Base-by-base conservation (phyloP, 495 filamentous ascomycete species). In the Geopyxis carbonaria region DNA sequence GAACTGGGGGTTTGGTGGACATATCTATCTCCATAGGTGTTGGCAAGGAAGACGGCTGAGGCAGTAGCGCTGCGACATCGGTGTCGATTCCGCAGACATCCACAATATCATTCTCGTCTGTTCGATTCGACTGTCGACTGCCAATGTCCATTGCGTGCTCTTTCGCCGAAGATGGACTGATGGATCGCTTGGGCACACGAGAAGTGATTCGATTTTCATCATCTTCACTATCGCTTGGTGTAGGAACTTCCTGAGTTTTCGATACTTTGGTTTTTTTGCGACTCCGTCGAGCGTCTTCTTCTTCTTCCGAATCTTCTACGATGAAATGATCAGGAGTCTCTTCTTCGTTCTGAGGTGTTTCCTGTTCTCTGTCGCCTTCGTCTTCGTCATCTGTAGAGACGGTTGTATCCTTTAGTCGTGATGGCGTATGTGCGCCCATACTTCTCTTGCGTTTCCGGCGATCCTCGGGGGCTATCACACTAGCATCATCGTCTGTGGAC, bases 321-420 rank as follows among this genome's bases (percentile, higher is more conserved):
- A 21, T 18, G 32, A 4, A 7, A 11, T 43, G 2, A 45, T 47
- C n/a, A 21, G 37, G n/a, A 35, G 38, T 21, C 37, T 44, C 20
- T 36, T 33, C 31, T 6, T 8, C 4, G 10, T 13, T 39, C 13
- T 15, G n/a, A n/a, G n/a, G n/a, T n/a, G n/a, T n/a, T 28, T 28
- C 7, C 13, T 28, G 25, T 7, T 28, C 8, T 22, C 16, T 9
- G 20, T 32, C 9, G 14, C 11, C 31, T 13, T 22, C 31, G 13
- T 47, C 51, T 23, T 51, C 51, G 9, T 51, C 52, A 29, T 55
- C 52, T 28, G 51, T 45, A 32, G 52, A 51, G 29, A 56, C 25
- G 7, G 47, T 47, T 13, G 53, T 45, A 34, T 48, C 53, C 13
- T 47, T 45, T 9, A 56, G 39, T 24, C 55, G 44, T 7, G 52